A percentile compares a stretch with the other conserved stretches of the same genome.
These are phyloP conservation scores for Trametes polyzona DNA, from an alignment of 1,284 basidiomycete species.

Conservation along the genomic window DNA sequence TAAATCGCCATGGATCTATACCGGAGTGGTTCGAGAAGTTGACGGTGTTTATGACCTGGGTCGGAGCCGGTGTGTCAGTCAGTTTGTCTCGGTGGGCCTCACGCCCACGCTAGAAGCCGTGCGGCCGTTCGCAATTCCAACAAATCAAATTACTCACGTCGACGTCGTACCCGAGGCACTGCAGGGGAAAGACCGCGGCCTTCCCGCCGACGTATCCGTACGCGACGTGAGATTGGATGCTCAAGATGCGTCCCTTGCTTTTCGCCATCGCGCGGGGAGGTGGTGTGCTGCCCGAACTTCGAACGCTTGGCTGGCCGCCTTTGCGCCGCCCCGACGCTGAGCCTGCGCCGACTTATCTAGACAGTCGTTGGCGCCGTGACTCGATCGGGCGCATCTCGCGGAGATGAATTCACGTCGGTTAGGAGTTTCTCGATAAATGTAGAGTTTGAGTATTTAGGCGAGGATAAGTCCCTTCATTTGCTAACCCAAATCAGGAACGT, in stretches of 20 bases:
- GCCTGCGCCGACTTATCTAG: not conserved
- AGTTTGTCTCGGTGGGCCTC: too few relatives aligned
- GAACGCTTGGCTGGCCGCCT: too few relatives aligned
- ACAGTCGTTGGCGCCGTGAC: conserved; percentile 5
- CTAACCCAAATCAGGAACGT: not conserved
- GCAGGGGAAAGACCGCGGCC: conserved; percentile 94
- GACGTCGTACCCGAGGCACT: conserved; percentile 94
- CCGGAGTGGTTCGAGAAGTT: conserved; percentile 96
- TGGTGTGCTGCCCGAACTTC: conserved; percentile 14
- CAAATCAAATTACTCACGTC: conserved; percentile 65
- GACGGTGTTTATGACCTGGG: conserved; percentile 92
- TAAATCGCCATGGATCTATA: too few relatives aligned
- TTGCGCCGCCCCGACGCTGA: not conserved
- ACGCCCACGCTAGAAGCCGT: not conserved
- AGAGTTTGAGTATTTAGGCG: too few relatives aligned
- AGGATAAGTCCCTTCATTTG: not conserved
- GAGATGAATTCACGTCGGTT: not conserved
- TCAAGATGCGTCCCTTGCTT: conserved; percentile 57
- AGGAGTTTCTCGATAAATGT: not conserved
- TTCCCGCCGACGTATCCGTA: conserved; percentile 96
- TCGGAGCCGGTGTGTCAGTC: conserved; percentile 25
- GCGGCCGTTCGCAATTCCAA: too few relatives aligned
- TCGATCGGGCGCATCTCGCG: conserved; percentile 11
- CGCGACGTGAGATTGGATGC: conserved; percentile 93
- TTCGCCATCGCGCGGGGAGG: conserved; percentile 29